Base-by-base conservation (phyloP, 139 green algal genomes). In the Asterochloris sp. region DNA sequence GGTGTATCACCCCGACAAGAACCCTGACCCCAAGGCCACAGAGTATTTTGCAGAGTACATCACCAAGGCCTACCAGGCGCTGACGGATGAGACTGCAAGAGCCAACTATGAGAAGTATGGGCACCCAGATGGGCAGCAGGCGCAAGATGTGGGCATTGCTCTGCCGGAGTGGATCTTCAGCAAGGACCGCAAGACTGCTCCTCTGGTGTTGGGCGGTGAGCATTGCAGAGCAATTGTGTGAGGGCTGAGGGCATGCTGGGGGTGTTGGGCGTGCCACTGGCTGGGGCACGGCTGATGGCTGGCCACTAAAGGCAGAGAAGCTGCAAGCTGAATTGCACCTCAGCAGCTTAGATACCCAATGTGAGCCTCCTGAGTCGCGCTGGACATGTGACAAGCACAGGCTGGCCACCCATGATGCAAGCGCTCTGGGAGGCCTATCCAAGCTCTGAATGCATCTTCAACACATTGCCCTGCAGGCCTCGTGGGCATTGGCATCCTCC, bases 1-100 rank as follows among this genome's bases (percentile, higher is more conserved):
- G n/a, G 76, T 86, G 77, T 98, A 93, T 81, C 95, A 98, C 79
- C 95, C 95, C 10, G 95, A 98, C 83, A 98, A 98, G 89, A 98
- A 98, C 83, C 94, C 95, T 9, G 95, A 98, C 82, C 94, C 94
- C 28, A 83, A 87, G 26, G 95, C 95, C 1, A 69, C 87, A 27
- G 80, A 90, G 12, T 97, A 97, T 84, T 98, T 98, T 89, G 92
- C 93, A 13, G 88, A 93, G 29, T 92, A 89, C 82, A 92, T 98
- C 80, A 91, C 86, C 54, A 98, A 98, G 86, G 94, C 89, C 10
- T 91, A 96, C 69, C 74, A 86, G 67, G 92, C 91, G 12, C 85
- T 95, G 24, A 94, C 90, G 85, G 95, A 98, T 80, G 91, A 96
- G 29, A 84, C 86, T 12, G 85, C 92, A 8, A 88, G 91, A 10